A percentile compares a stretch with the other conserved stretches of the same genome.
Conservation (phyloP, 495 filamentous ascomycete genomes). For the Penicillium steckii region DNA sequence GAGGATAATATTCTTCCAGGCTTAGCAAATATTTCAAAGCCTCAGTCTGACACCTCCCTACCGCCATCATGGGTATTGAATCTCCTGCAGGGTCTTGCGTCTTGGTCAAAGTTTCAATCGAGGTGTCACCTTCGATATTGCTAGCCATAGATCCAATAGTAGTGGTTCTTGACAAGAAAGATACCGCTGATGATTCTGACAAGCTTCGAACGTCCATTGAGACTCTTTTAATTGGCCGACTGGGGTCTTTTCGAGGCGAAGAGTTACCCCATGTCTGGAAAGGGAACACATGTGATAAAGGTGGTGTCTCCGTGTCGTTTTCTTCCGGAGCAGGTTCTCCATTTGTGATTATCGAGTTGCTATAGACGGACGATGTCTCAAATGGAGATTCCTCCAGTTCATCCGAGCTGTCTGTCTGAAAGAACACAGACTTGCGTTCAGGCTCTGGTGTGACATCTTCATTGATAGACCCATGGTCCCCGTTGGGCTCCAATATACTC, state of each 20-base stretch:
- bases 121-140: conserved; percentile 79
- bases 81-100: conserved; percentile 81
- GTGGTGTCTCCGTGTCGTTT: conserved; percentile 52
- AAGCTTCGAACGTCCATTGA: conserved; percentile 85
- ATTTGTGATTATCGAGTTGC: conserved; percentile 18
- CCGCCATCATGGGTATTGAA: conserved; percentile 94
- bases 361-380: conserved; percentile 24
- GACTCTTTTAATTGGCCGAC: conserved; percentile 64
- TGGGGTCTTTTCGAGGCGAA: conserved; percentile 48
- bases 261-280: conserved; percentile 61
- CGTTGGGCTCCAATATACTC: conserved; percentile 72
- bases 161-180: conserved; percentile 70
- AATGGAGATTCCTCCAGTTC: conserved; percentile 29
- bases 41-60: conserved; percentile 70
- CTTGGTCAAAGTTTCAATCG: conserved; percentile 74
- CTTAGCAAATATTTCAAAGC: conserved; percentile 76
- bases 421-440: conserved; percentile 39
- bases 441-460: conserved; percentile 38
- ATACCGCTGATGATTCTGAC: conserved; percentile 80
- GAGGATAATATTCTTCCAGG: conserved; percentile 69
- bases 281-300: conserved; percentile 84
- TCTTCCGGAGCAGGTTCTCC: conserved; percentile 26
- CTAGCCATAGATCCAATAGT: conserved; percentile 72
- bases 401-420: conserved; percentile 41
- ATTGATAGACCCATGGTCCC: conserved; percentile 44